A percentile compares a stretch with the other conserved stretches of the same genome.
Conservation (phyloP, 2,329 filamentous ascomycete species). For the Elsinoe fawcettii region DNA sequence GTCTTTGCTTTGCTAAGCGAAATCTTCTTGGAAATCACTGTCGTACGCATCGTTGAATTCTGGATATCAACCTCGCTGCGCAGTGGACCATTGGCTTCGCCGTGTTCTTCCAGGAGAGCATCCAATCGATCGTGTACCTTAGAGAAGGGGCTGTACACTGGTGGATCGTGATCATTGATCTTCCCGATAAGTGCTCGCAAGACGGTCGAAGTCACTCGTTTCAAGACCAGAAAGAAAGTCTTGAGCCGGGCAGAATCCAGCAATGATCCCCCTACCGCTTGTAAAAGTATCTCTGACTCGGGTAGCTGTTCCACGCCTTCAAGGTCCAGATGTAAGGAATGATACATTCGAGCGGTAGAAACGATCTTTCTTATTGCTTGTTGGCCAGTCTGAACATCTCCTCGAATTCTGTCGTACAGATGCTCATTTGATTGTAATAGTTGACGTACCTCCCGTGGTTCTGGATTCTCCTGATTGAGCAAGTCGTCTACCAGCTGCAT, state of each 20-base stretch:
- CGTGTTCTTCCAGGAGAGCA: slow-evolving; percentile 20
- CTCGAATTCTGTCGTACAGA: slow-evolving; percentile 41
- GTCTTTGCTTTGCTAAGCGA: slow-evolving; percentile 70
- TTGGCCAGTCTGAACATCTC: slow-evolving; percentile 31
- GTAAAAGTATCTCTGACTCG: slow-evolving; percentile 36
- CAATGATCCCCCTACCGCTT: slow-evolving; percentile 52
- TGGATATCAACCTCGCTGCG: slow-evolving; percentile 69
- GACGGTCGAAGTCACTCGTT: slow-evolving; percentile 50
- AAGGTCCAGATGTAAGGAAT: background rate
- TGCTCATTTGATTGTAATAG: slow-evolving; percentile 55
- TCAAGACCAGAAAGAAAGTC: slow-evolving; percentile 50
- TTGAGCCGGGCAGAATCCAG: slow-evolving; percentile 44
- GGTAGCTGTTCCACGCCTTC: slow-evolving; percentile 3
- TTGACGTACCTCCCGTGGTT: slow-evolving; percentile 36
- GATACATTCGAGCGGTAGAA: background rate
- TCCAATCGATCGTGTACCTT: slow-evolving; percentile 21
- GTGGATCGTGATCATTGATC: background rate
- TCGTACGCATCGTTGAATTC: slow-evolving; percentile 62
- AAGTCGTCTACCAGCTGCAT: slow-evolving; percentile 32
- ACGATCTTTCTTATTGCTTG: slow-evolving; percentile 16
- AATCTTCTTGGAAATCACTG: slow-evolving; percentile 72
- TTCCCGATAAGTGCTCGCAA: slow-evolving; percentile 22
- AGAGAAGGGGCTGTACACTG: slow-evolving; percentile 30
- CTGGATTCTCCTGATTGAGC: slow-evolving; percentile 24
- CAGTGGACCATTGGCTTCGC: slow-evolving; percentile 36